Evolutionary conservation across 139 green algal species (phyloP), one percentile per base, ranked within the genome.

Genomic region (Chlorella sp.): DNA sequence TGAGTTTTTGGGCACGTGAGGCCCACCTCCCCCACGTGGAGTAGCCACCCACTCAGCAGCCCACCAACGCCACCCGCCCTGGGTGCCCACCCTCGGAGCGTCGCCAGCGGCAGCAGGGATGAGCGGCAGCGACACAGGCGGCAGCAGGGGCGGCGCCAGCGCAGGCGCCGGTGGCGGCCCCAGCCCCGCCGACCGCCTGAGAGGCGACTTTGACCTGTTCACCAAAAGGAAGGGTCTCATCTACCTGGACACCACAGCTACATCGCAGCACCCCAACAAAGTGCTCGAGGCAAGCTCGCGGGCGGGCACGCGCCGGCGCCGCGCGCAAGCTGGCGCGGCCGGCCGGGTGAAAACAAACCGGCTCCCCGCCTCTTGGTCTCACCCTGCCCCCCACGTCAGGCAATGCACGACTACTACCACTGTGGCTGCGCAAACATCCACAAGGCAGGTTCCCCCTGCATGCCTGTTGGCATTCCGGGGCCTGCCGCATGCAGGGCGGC

Each of bases 191-290:
- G 84, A 74, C 2, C 12, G 40, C 0, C 6, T 95, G 14, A 84
- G 90, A 29, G 6, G 33, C 7, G 85, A 97, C 46, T 94, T 96
- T 42, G 38, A 94, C 60, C 90, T 95, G 69, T 19, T 87, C 31
- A 82, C 92, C 15, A 90, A 87, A 40, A 90, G 87, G 41, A 88
- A 80, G 51, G 86, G 82, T 8, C 75, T 99, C 15, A 86, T 98
- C 0, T 99, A 98, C 82, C 76, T 99, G 14, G 95, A 99, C 87
- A 97, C 91, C 61, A 93, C 91, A 21, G 95, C 95, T 8, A 98
- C 95, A 11, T 94, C 86, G 2, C 94, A 98, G 66, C 98, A 99
- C 85, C 95, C 92, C 19, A 43, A 59, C 0, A 67, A 51, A 17
- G 87, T 94, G 38, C 74, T 97, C 9, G 59, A 90, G n/a, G 59